Base-by-base conservation (phyloP, 1,139 yeast genomes). In the Blastobotrys petasosporus region DNA sequence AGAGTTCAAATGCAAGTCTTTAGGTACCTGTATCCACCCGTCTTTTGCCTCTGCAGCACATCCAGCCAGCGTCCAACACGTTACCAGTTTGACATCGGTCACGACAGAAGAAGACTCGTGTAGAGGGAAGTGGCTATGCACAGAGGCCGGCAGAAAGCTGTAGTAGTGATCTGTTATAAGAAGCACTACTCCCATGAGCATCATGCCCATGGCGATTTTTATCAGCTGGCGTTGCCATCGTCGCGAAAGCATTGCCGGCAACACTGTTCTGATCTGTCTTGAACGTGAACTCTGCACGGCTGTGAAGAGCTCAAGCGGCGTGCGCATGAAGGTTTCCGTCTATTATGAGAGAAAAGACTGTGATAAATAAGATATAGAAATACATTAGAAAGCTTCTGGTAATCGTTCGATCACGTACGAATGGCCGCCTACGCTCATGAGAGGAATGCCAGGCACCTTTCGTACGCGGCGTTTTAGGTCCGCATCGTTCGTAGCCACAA, bases 401-500 rank as follows among this genome's bases (percentile, higher is more conserved):
- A 92, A 75, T 62, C 97, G 77, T 66, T 92, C 98, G 54, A 92
- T 83, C 36, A 85, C 96, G 64, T 90, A 92, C 2, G 88, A 73
- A 63, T 87, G 95, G 2, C 85, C 85, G 40, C 97, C 98, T 13
- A 92, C 98, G 65, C 95, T 87, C 92, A 92, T 80, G 39, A 92
- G 73, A 9, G 98, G 98, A 52, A 92, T 85, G 59, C 98, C 98
- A 1, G 97, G 98, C 12, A 92, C 88, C 67, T 92, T 92, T 68
- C 98, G 78, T 37, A 92, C 77, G 65, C 98, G 77, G 61, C 97
- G 80, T 65, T 92, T 92, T 62, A 92, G 72, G 59, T 92, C 97
- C n/a, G 95, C 97, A 80, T 92, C 98, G 66, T 92, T 92, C 1
- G 97, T 90, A 39, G 98, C 98, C 36, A 92, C 97, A 48, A 92